Conservation (phyloP, 75 land plant genomes). For the Sequoia sempervirens region DNA sequence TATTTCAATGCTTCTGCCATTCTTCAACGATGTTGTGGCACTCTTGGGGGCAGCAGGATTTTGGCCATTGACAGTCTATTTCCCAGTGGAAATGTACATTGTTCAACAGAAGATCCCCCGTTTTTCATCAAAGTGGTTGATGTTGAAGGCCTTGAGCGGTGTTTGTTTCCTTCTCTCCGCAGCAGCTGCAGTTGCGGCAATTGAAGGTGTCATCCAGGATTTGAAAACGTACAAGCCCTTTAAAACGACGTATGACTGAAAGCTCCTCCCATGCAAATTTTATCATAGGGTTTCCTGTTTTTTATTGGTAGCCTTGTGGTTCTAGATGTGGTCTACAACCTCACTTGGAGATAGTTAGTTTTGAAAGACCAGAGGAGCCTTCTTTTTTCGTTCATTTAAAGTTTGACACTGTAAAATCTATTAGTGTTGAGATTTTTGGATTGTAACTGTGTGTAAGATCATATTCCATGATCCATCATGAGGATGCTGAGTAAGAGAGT, state of each 20-base stretch:
- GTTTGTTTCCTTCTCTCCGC: conserved; percentile 22
- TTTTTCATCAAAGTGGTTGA: conserved; percentile 22
- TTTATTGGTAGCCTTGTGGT: no score
- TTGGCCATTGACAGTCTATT: conserved; percentile 62
- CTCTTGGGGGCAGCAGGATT: conserved; percentile 44
- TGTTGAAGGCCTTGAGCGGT: conserved; percentile 18
- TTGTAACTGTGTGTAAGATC: no score
- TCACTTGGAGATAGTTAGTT: no score
- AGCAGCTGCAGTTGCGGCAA: conserved; percentile 26
- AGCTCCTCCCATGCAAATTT: not conserved
- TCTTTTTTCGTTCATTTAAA: no score
- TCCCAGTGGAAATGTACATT: conserved; percentile 51
- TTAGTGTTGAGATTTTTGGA: no score
- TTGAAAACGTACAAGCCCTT: conserved; percentile 34
- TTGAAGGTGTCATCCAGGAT: conserved; percentile 17
- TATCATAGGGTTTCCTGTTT: not conserved
- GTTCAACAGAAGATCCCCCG: conserved; percentile 14
- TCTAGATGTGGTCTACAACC: no score
- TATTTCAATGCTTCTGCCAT: conserved; percentile 40
- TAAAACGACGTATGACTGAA: conserved; percentile 8
- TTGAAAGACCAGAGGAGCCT: no score
- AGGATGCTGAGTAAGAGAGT: no score
- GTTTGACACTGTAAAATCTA: no score
- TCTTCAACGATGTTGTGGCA: conserved; percentile 46
- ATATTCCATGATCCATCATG: no score